Conservation (phyloP, 2,329 filamentous ascomycete species). For the Colletotrichum gloeosporioides region DNA sequence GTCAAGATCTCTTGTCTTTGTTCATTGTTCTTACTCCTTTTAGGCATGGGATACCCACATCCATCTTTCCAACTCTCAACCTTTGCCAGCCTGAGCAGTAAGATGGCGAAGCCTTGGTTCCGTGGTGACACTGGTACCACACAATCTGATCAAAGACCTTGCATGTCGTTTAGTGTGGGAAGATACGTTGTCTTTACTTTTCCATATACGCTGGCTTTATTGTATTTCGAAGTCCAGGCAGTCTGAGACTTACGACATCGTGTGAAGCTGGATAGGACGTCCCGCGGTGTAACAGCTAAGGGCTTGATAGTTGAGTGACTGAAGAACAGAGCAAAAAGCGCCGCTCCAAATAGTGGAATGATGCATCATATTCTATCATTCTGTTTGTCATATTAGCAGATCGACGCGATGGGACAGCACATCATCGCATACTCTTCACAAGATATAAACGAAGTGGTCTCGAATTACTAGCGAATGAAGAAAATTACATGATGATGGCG, state of each 20-base stretch:
- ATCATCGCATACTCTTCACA: neutral
- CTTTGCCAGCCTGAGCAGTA: neutral
- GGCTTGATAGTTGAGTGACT: neutral
- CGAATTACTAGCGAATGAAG: neutral
- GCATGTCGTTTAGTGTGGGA: neutral
- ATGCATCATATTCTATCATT: neutral
- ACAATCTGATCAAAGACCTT: neutral
- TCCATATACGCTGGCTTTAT: neutral
- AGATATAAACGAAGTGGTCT: neutral
- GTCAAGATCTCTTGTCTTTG: neutral
- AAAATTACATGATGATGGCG: neutral
- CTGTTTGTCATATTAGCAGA: neutral
- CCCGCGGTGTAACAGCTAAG: neutral
- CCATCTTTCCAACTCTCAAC: neutral
- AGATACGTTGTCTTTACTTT: neutral
- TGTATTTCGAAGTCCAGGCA: neutral
- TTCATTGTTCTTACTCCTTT: neutral
- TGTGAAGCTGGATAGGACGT: neutral
- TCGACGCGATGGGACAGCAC: neutral
- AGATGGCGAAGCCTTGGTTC: neutral
- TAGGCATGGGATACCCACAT: neutral
- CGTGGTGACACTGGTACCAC: neutral
- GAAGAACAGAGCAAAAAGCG: neutral
- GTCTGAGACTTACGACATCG: neutral
- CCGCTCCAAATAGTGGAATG: neutral